Conservation (phyloP, 495 filamentous ascomycete species). For the Chaetomium fimeti region DNA sequence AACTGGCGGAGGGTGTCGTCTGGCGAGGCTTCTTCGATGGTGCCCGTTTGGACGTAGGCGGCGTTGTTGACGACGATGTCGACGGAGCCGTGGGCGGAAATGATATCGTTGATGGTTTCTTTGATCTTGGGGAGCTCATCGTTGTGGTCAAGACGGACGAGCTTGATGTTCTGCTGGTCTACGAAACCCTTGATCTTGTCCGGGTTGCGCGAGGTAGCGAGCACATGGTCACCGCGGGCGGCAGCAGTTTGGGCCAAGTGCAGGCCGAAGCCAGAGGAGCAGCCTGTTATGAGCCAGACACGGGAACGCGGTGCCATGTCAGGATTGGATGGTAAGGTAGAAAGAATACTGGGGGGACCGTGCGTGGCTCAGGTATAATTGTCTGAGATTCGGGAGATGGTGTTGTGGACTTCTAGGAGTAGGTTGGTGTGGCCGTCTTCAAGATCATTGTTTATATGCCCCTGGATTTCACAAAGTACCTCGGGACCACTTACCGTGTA, state of each 20-base stretch:
- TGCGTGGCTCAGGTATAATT: too few relatives aligned
- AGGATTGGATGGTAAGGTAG: neutral
- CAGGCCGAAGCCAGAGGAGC: slow-evolving; percentile 52
- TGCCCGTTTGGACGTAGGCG: slow-evolving; percentile 43
- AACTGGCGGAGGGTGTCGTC: slow-evolving; percentile 33
- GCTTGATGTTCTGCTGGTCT: slow-evolving; percentile 37
- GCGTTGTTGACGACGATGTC: slow-evolving; percentile 54
- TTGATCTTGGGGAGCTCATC: slow-evolving; percentile 36
- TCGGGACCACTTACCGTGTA: too few relatives aligned
- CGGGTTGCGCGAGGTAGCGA: slow-evolving; percentile 41
- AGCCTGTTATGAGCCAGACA: slow-evolving; percentile 53
- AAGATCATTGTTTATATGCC: too few relatives aligned
- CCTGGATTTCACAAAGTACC: too few relatives aligned
- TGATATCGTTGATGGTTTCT: slow-evolving; percentile 30
- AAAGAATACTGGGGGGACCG: neutral
- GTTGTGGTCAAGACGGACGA: slow-evolving; percentile 40
- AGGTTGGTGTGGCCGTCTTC: too few relatives aligned
- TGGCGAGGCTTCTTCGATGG: slow-evolving; percentile 43
- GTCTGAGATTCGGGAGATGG: too few relatives aligned
- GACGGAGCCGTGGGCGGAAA: slow-evolving; percentile 41
- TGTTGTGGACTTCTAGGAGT: too few relatives aligned
- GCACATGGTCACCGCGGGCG: slow-evolving; percentile 45
- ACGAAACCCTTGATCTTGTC: slow-evolving; percentile 7
- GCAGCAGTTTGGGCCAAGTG: slow-evolving; percentile 45
- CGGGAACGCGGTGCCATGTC: slow-evolving; percentile 19